Evolutionary conservation across 441 rosid species (phyloP).

Genomic region (Croton laevigatus): DNA sequence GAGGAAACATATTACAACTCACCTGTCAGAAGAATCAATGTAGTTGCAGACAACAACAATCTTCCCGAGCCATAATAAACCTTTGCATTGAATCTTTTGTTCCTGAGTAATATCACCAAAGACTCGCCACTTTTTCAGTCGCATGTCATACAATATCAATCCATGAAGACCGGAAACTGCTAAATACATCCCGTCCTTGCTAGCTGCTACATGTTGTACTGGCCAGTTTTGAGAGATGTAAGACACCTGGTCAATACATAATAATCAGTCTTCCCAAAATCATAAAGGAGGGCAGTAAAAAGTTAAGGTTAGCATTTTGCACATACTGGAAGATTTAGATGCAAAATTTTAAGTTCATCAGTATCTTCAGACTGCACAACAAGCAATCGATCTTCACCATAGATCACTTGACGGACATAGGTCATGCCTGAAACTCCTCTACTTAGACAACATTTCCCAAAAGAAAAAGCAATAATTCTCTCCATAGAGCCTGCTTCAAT

Average conservation of each 20-base stretch:
- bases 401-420: slow-evolving; percentile 90
- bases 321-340: slow-evolving; percentile 93
- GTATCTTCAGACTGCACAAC: slow-evolving; percentile 97
- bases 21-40: slow-evolving; percentile 68
- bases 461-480: slow-evolving; percentile 89
- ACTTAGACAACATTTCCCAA: slow-evolving; percentile 93
- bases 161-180: slow-evolving; percentile 98
- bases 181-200: slow-evolving; percentile 93
- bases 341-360: slow-evolving; percentile 86
- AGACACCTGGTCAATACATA: slow-evolving; percentile 57
- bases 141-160: slow-evolving; percentile 81
- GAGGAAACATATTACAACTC: slow-evolving; percentile 38
- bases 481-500: slow-evolving; percentile 85
- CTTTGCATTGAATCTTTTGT: slow-evolving; percentile 91
- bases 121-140: slow-evolving; percentile 86
- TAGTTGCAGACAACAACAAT: slow-evolving; percentile 94
- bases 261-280: slow-evolving; percentile 28
- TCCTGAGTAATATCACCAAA: slow-evolving; percentile 98
- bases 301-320: slow-evolving; percentile 19
- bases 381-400: slow-evolving; percentile 95
- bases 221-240: slow-evolving; percentile 97
- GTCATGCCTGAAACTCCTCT: slow-evolving; percentile 98
- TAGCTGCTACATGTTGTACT: slow-evolving; percentile 96
- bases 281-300: slow-evolving; percentile 17
- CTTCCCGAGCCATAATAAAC: slow-evolving; percentile 94